Percentiles rank a stretch among this genome's conserved stretches.
These are phyloP conservation scores for Fraxinus paxiana DNA, from an alignment of 305 asterid species.

Conservation along the genomic window DNA sequence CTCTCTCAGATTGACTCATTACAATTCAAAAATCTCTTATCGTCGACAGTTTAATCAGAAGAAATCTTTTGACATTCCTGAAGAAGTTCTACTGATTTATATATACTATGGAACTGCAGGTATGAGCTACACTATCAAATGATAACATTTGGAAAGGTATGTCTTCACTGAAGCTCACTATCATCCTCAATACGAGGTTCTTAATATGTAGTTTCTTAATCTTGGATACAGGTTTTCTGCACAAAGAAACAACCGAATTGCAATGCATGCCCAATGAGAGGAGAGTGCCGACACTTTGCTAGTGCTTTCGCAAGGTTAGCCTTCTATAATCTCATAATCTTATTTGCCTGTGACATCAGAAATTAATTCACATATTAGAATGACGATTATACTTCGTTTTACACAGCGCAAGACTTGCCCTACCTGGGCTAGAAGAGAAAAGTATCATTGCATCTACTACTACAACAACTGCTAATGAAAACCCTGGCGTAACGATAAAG, in stretches of 20 bases:
- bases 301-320: constrained; percentile 90
- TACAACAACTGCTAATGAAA: constrained; percentile 32
- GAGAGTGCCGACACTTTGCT: constrained; percentile 93
- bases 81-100: constrained; percentile 31
- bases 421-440: constrained; percentile 70
- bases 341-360: constrained; percentile 7
- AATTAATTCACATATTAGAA: not conserved
- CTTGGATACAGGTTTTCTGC: constrained; percentile 83
- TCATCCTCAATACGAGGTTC: constrained; percentile 7
- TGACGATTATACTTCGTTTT: constrained; percentile 13
- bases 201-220: constrained; percentile 7
- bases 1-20: constrained; percentile 6
- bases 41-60: constrained; percentile 5
- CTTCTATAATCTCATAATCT: constrained; percentile 18
- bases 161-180: constrained; percentile 15
- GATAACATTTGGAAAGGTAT: constrained; percentile 97
- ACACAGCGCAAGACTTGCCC: constrained; percentile 81
- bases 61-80: constrained; percentile 12
- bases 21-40: not conserved
- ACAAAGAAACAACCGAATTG: constrained; percentile 92
- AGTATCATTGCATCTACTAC: constrained; percentile 42
- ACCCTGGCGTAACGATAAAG: constrained; percentile 26
- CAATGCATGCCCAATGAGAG: constrained; percentile 91
- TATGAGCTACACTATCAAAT: constrained; percentile 95
- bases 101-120: constrained; percentile 45